Conservation (phyloP, 2,329 filamentous ascomycete genomes). For the Coniochaeta sp. region DNA sequence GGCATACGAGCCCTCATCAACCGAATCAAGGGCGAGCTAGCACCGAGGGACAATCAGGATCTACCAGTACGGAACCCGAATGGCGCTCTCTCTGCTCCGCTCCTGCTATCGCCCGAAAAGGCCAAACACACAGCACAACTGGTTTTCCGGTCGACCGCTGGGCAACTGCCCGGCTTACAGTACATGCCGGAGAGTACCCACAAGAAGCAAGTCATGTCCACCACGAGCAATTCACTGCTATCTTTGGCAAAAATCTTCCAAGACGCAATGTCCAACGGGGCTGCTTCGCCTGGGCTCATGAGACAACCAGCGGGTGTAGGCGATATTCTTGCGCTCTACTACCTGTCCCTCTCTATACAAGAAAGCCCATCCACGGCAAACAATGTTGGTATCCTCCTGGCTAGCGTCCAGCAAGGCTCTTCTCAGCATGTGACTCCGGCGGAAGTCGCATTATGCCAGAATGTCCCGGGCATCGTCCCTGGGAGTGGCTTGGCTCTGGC, state of each 20-base stretch:
- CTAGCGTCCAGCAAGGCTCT: conserved; percentile 72
- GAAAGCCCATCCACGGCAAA: conserved; percentile 97
- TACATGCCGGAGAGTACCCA: conserved; percentile 64
- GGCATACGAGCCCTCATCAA: conserved; percentile 74
- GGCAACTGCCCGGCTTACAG: conserved; percentile 69
- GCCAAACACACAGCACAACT: conserved; percentile 76
- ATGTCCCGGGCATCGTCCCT: conserved; percentile 70
- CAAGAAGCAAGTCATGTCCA: conserved; percentile 75
- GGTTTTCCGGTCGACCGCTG: conserved; percentile 68
- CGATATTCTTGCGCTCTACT: conserved; percentile 91
- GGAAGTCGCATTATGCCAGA: conserved; percentile 21
- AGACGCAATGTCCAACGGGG: conserved; percentile 79
- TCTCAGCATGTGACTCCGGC: conserved; percentile 21
- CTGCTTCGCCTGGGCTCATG: conserved; percentile 43
- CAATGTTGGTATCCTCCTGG: conserved; percentile 95
- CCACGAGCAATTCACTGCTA: conserved; percentile 89
- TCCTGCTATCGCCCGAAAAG: conserved; percentile 75
- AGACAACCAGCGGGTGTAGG: conserved; percentile 69
- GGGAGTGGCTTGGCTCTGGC: conserved; percentile 85
- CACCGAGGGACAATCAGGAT: conserved; percentile 29
- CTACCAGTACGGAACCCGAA: background rate
- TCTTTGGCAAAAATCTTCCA: conserved; percentile 97
- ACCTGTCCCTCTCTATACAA: conserved; percentile 86
- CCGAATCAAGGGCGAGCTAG: conserved; percentile 65
- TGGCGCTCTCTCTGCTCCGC: conserved; percentile 42